These are phyloP conservation scores for Pseudocercospora crystallina DNA, from an alignment of 2,329 filamentous ascomycete genomes.

Conservation along the genomic window DNA sequence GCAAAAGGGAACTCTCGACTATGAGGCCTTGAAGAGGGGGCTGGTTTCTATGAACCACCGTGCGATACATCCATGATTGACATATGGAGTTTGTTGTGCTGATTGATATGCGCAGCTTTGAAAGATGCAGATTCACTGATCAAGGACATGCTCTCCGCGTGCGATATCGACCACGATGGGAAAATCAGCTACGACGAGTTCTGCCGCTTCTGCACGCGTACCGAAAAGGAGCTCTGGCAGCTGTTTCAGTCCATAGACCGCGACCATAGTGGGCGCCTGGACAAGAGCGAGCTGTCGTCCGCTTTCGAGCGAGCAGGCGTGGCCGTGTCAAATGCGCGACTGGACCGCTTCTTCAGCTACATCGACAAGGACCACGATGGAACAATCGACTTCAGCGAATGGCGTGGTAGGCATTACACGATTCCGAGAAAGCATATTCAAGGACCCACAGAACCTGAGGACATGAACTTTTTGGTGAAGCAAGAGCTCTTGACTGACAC, in stretches of 20 bases:
- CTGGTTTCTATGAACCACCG: conserved; percentile 89
- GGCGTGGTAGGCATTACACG: conserved; percentile 65
- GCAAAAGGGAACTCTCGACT: conserved; percentile 75
- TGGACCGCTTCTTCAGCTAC: conserved; percentile 83
- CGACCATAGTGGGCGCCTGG: conserved; percentile 80
- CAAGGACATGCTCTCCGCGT: conserved; percentile 72
- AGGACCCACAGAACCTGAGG: conserved; percentile 9
- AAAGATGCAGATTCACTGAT: conserved; percentile 91
- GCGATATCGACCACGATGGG: conserved; percentile 85
- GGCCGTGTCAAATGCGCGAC: conserved; percentile 70
- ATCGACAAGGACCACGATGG: conserved; percentile 89
- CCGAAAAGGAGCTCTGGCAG: conserved; percentile 76
- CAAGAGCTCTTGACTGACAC: background rate
- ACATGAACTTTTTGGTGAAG: background rate
- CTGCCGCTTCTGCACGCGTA: conserved; percentile 78
- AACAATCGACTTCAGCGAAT: conserved; percentile 86
- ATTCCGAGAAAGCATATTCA: background rate
- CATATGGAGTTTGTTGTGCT: conserved; percentile 1
- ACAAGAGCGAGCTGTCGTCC: conserved; percentile 75
- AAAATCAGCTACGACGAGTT: conserved; percentile 95
- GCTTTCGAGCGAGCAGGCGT: conserved; percentile 80
- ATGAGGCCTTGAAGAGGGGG: conserved; percentile 80
- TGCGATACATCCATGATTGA: conserved; percentile 47
- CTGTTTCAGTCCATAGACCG: conserved; percentile 86
- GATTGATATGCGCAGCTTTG: conserved; percentile 54